A percentile compares a stretch with the other conserved stretches of the same genome.
Conservation (phyloP, 1,139 yeast genomes). For the Hyphopichia wangnamkhiaoensis region DNA sequence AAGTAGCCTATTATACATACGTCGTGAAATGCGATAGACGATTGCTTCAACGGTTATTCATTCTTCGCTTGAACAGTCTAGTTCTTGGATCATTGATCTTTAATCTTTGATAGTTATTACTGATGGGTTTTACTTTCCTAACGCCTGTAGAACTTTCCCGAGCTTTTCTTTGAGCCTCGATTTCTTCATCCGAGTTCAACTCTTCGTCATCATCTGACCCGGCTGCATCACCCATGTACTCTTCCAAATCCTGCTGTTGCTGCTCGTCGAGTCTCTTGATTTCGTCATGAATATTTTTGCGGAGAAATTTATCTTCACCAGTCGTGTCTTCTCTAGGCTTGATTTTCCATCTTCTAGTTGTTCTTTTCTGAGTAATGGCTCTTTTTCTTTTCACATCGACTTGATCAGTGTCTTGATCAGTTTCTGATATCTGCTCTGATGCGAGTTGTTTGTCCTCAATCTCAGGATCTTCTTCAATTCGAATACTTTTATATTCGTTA, state of each 20-base stretch:
- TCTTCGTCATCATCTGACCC: conserved; percentile 21
- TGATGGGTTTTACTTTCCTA: conserved; percentile 35
- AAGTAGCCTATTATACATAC: too few species aligned
- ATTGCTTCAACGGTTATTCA: conserved; percentile 10
- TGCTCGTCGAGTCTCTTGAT: conserved; percentile 31
- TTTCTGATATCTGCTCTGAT: too few species aligned
- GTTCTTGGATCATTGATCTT: conserved; percentile 44
- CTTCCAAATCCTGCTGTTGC: conserved; percentile 19
- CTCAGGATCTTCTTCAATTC: conserved; percentile 9
- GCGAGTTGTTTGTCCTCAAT: conserved; percentile 4
- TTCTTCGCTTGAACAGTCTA: conserved; percentile 23
- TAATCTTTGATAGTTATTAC: conserved; percentile 41
- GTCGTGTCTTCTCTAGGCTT: conserved; percentile 35
- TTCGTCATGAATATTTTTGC: conserved; percentile 41
- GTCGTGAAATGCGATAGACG: too few species aligned
- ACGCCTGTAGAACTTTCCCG: conserved; percentile 8
- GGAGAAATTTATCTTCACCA: conserved; percentile 22
- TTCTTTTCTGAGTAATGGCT: conserved; percentile 57
- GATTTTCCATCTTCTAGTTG: conserved; percentile 61
- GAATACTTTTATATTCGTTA: conserved; percentile 32
- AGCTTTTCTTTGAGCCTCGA: conserved; percentile 8
- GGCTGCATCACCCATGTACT: conserved; percentile 22
- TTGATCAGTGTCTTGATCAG: too few species aligned
- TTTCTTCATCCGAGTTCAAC: conserved; percentile 11
- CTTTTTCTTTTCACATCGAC: conserved; percentile 25